Base-by-base conservation (phyloP, 2,329 filamentous ascomycete genomes). In the Hypoxylon sp. region DNA sequence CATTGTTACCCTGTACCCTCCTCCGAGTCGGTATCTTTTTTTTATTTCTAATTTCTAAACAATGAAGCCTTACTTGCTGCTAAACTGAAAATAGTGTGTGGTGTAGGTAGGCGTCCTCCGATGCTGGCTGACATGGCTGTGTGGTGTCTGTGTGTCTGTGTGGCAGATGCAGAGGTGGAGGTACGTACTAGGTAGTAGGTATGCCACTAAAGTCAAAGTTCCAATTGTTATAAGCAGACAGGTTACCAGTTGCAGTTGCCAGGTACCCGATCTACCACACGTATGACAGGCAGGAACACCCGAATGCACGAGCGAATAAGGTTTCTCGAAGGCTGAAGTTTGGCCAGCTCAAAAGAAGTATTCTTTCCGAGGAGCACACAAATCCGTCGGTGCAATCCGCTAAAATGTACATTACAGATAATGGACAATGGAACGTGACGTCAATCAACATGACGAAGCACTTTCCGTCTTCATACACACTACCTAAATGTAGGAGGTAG, bases 281-380 rank as follows among this genome's bases (percentile, higher is more conserved):
- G 52, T 56, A 53, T 56, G 45, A 59, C 56, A 59, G 49, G 45
- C 53, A 59, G 52, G 56, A 54, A 57, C 56, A 57, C 53, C 52
- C 52, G 53, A 59, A 48, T 41, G 25, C 35, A 40, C 37, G 23
- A 23, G 27, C 53, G 53, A 59, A 59, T 57, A 57, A 53, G 50
- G 49, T 57, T 59, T 46, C 51, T 46, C 29, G 27, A 55, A 55
- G 46, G 51, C 42, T 55, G 43, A n/a, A 58, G 40, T 55, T 55
- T 55, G 46, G 48, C 43, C 38, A 38, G 42, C 38, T 51, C 50
- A n/a, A n/a, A n/a, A n/a, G 35, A 49, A 36, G 45, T 51, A 29
- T 56, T 59, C 48, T 41, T 53, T 53, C 56, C 56, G 56, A 59
- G 37, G 34, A 38, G 29, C 32, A 52, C 37, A 34, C 29, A 43